Conservation (phyloP, 495 filamentous ascomycete species). For the Schizothecium vesticola region DNA sequence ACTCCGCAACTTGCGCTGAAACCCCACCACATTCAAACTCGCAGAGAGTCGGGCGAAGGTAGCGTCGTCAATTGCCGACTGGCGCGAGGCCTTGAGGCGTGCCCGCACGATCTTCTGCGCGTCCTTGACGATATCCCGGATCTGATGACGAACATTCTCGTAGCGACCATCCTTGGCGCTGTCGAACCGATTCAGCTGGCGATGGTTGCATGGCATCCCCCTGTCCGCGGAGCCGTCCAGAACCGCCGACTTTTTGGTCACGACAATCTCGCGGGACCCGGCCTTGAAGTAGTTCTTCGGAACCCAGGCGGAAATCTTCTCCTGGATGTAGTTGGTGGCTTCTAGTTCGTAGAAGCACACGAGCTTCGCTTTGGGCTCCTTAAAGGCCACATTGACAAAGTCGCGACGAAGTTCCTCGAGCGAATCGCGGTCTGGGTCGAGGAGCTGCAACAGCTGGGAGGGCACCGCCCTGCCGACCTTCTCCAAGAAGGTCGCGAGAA, state of each 20-base stretch:
- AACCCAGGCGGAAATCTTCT: slow-evolving; percentile 3
- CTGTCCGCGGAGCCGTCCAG: slow-evolving; percentile 2
- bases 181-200: slow-evolving; percentile 17
- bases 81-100: slow-evolving; percentile 3
- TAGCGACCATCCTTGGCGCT: slow-evolving; percentile 13
- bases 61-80: slow-evolving; percentile 8
- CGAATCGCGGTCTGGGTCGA: slow-evolving; percentile 10
- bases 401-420: slow-evolving; percentile 10
- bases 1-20: not conserved
- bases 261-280: slow-evolving; percentile 8
- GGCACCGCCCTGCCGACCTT: slow-evolving; percentile 10
- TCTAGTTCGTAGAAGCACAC: slow-evolving; percentile 10
- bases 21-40: slow-evolving; percentile 8
- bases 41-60: slow-evolving; percentile 6
- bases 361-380: slow-evolving; percentile 12
- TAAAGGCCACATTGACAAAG: slow-evolving; percentile 4
- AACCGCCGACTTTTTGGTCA: slow-evolving; percentile 7
- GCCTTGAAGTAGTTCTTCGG: slow-evolving; percentile 11
- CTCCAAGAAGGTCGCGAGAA: slow-evolving; percentile 9
- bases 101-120: slow-evolving; percentile 5
- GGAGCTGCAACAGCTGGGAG: slow-evolving; percentile 2
- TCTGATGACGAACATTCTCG: not conserved
- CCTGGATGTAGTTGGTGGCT: slow-evolving; percentile 6
- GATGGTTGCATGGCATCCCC: slow-evolving; percentile 8
- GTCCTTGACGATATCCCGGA: slow-evolving; percentile 12